Conservation (phyloP, 2,329 filamentous ascomycete species). For the Pseudocercospora ulei region DNA sequence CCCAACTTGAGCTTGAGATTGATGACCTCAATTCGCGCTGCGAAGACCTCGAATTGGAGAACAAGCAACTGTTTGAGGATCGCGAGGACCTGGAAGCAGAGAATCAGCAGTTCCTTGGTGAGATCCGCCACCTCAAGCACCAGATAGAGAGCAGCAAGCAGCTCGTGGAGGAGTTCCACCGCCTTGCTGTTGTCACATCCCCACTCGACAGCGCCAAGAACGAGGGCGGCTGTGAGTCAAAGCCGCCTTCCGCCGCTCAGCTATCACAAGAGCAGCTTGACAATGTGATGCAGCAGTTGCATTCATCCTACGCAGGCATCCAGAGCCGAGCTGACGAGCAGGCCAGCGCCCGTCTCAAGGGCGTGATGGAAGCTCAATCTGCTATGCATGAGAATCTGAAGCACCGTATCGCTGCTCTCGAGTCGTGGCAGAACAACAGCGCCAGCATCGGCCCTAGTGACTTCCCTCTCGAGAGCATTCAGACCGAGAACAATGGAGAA, state of each 20-base stretch:
- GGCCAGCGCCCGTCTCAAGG: constrained; percentile 3
- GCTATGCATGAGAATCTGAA: constrained; percentile 8
- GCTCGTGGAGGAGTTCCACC: constrained; percentile 2
- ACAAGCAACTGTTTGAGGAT: constrained; percentile 1
- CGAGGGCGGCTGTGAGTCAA: neutral
- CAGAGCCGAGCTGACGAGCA: constrained; percentile 1
- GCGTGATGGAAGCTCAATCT: constrained; percentile 1
- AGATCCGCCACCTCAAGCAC: neutral
- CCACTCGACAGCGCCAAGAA: constrained; percentile 1
- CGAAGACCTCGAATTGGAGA: neutral
- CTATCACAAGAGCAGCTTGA: constrained; percentile 3
- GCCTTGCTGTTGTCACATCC: neutral
- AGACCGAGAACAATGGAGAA: neutral
- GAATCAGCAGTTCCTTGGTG: constrained; percentile 4
- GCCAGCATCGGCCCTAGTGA: neutral
- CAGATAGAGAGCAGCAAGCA: neutral
- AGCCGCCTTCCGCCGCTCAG: neutral
- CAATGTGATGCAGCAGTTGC: neutral
- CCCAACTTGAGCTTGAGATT: constrained; percentile 6
- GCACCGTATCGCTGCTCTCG: constrained; percentile 1
- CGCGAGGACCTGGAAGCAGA: neutral
- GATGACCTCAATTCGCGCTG: constrained; percentile 1
- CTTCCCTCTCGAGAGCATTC: neutral
- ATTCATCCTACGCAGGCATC: constrained; percentile 3
- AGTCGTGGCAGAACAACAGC: neutral